phyloP scores from a whole-genome alignment of 306 rosid genomes.

The Sechiopsis laciniata region DNA sequence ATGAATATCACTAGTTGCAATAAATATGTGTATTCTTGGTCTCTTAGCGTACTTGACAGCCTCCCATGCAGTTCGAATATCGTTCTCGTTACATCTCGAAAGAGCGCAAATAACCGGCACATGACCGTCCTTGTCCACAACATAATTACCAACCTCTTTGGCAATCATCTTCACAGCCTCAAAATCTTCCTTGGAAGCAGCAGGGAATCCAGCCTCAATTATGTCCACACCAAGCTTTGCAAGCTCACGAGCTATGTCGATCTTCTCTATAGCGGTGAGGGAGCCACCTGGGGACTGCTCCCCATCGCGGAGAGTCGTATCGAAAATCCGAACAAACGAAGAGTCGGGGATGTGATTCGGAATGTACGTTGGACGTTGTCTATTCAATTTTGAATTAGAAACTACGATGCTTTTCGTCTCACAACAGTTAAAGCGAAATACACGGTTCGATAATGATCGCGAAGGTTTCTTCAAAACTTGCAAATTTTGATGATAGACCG shows the following conservation, averaged over 20 bases:
- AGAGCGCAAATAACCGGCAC: slow-evolving; percentile 89
- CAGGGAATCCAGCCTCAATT: slow-evolving; percentile 92
- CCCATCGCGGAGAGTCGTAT: slow-evolving; percentile 97
- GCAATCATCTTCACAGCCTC: slow-evolving; percentile 77
- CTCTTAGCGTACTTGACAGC: slow-evolving; percentile 76
- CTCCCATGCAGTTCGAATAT: slow-evolving; percentile 81
- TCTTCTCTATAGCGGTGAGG: slow-evolving; percentile 76
- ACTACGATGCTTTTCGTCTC: not conserved
- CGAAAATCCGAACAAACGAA: slow-evolving; percentile 68
- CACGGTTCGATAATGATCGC: not conserved
- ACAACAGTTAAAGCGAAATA: not conserved
- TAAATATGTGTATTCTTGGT: slow-evolving; percentile 79
- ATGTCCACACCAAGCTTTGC: slow-evolving; percentile 86
- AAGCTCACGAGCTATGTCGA: slow-evolving; percentile 81
- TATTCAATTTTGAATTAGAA: not conserved
- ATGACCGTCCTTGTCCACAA: slow-evolving; percentile 55
- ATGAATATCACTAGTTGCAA: slow-evolving; percentile 90
- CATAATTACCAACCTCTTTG: slow-evolving; percentile 55
- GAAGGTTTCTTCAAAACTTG: not conserved
- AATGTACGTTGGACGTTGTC: slow-evolving; percentile 62
- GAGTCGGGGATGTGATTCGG: slow-evolving; percentile 80
- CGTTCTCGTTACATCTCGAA: slow-evolving; percentile 76
- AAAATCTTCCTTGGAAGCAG: slow-evolving; percentile 73
- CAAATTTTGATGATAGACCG: not conserved
- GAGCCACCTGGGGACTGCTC: slow-evolving; percentile 99